Percentiles rank a stretch among this genome's conserved stretches.
These are phyloP conservation scores for Crataegus laevigata DNA, from an alignment of 306 rosid genomes.

Conservation along the genomic window DNA sequence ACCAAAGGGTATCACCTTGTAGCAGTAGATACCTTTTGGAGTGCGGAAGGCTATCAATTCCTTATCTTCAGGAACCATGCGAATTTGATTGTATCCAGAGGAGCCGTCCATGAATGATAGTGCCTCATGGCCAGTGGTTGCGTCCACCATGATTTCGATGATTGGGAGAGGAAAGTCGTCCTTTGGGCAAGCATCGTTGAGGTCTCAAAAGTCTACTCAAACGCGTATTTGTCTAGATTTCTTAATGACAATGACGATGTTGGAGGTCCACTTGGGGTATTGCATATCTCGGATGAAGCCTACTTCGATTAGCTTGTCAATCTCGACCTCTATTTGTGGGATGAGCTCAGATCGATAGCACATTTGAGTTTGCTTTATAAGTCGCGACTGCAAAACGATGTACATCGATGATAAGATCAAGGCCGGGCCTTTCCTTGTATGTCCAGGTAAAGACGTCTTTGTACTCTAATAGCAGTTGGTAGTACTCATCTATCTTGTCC, in stretches of 20 bases:
- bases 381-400: no score
- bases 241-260: neutral
- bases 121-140: no score
- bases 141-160: no score
- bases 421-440: no score
- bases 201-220: neutral
- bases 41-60: neutral
- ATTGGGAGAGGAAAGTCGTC: neutral
- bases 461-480: no score
- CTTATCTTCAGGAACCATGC: neutral
- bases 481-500: no score
- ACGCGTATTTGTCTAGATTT: no score
- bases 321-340: neutral
- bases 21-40: neutral
- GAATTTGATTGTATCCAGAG: neutral
- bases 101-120: neutral
- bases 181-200: neutral
- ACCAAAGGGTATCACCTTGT: no score
- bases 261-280: neutral
- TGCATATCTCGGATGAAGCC: neutral
- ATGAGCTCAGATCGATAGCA: fast-evolving
- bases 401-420: no score
- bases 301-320: neutral
- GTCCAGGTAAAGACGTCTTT: no score
- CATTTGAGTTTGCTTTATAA: neutral